Conservation (phyloP, 2,329 filamentous ascomycete genomes). For the Verticillium longisporum region DNA sequence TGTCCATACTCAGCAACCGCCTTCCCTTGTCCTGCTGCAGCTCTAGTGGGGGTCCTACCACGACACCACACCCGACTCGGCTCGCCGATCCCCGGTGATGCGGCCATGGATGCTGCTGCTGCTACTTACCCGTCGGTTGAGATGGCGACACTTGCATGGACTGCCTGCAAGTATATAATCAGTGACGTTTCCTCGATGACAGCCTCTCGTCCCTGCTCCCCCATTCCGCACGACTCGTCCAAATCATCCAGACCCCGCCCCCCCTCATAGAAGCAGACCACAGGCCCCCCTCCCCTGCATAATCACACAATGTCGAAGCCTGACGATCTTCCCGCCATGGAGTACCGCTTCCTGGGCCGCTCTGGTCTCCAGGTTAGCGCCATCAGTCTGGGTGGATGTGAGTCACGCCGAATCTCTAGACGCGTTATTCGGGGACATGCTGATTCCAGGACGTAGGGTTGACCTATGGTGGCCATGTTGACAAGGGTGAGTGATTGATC, state of each 20-base stretch:
- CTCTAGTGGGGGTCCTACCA: neutral
- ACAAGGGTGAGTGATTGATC: constrained; percentile 43
- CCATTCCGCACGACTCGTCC: neutral
- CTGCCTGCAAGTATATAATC: neutral
- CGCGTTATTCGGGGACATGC: neutral
- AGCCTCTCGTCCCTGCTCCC: neutral
- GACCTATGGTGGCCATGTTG: constrained; percentile 68
- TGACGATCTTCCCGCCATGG: constrained; percentile 46
- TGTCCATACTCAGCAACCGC: too few species aligned
- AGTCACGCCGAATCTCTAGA: neutral
- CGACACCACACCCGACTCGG: neutral
- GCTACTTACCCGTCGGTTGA: neutral
- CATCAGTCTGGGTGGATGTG: constrained; percentile 61
- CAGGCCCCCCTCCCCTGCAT: neutral
- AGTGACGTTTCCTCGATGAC: neutral
- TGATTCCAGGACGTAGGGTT: constrained; percentile 30
- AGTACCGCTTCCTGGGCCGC: constrained; percentile 64
- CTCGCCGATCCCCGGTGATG: neutral
- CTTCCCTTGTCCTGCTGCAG: neutral
- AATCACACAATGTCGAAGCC: constrained; percentile 29
- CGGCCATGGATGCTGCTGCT: neutral
- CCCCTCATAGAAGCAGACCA: neutral
- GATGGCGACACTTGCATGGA: neutral
- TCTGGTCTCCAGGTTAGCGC: constrained; percentile 69
- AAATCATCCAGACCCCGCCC: neutral